Evolutionary conservation across 148 eudicot species (phyloP).

Genomic region (Tetragonia tetragonoides): DNA sequence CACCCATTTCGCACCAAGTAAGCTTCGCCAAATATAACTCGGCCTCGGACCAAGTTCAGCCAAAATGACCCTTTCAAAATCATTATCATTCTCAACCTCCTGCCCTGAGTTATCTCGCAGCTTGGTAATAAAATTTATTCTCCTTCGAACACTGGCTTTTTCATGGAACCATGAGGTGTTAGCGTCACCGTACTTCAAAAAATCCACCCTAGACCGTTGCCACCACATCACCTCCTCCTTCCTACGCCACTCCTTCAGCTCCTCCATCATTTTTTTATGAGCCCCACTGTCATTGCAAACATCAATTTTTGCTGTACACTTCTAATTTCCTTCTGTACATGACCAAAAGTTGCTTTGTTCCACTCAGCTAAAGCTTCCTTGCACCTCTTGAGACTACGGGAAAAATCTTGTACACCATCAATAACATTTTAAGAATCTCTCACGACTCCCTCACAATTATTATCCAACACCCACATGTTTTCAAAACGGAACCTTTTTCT

Average conservation of each 20-base stretch:
- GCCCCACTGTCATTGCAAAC: too few species aligned
- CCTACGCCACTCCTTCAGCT: too few species aligned
- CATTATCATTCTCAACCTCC: background rate
- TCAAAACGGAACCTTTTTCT: background rate
- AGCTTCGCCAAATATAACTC: background rate
- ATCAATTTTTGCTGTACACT: too few species aligned
- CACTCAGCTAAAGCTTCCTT: background rate
- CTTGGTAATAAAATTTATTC: background rate
- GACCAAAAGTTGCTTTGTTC: background rate
- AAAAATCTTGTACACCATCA: fast-evolving
- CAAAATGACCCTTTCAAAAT: background rate
- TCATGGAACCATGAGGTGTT: too few species aligned
- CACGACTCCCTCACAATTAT: background rate
- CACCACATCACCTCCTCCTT: too few species aligned
- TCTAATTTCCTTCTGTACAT: too few species aligned
- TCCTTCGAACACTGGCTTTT: too few species aligned
- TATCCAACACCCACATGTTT: background rate
- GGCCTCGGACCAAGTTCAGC: background rate
- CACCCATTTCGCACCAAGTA: background rate
- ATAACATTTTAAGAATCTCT: background rate
- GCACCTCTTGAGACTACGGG: background rate
- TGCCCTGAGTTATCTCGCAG: background rate
- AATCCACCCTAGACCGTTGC: too few species aligned
- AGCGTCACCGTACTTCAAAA: too few species aligned
- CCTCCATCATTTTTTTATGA: too few species aligned